Evolutionary conservation across 768 basidiomycete species (phyloP), one percentile per base, ranked within the genome.

Genomic region (Tricholoma bakamatsutake): DNA sequence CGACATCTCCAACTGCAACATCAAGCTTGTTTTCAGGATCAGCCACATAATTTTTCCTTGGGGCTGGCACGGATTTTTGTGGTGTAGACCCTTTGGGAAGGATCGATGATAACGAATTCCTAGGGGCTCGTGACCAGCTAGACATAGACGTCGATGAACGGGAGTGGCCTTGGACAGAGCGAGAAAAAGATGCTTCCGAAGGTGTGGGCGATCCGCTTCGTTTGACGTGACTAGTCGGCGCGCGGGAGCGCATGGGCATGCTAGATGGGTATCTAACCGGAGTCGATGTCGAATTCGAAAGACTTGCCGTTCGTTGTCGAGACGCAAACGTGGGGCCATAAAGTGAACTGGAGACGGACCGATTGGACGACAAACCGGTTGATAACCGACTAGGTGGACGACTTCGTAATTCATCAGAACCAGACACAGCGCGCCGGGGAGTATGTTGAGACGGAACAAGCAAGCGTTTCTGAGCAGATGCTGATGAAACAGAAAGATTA

Each of bases 1-100:
- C 83, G 50, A 98, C 89, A 62, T 89, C 86, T 17, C 93, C 94
- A 49, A 98, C 91, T 6, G 93, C 93, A 37, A 96, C 83, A 65
- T 98, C 94, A 5, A 98, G 79, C 66, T 92, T 91, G 72, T 81
- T 93, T 71, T 90, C 86, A n/a, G 91, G 88, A 67, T 97, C 85
- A 2, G 95, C 82, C 40, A 93, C 74, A 60, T 97, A 98, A 12
- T 81, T 79, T 66, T 85, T 90, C 67, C 81, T 79, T 15, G 74
- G 68, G 8, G 70, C 59, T 5, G 65, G 61, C 13, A 66, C 59
- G 59, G 72, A 80, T 50, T 73, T 75, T 33, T 72, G 72, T 7
- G 84, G 83, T 13, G 83, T 80, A 33, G 75, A 71, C 34, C 62
- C 61, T 51, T 70, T 73, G 15, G 76, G 75, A 54, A 75, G 61